phyloP scores from a whole-genome alignment of 2,329 filamentous ascomycete genomes.

The Rugonectria rugulosa region DNA sequence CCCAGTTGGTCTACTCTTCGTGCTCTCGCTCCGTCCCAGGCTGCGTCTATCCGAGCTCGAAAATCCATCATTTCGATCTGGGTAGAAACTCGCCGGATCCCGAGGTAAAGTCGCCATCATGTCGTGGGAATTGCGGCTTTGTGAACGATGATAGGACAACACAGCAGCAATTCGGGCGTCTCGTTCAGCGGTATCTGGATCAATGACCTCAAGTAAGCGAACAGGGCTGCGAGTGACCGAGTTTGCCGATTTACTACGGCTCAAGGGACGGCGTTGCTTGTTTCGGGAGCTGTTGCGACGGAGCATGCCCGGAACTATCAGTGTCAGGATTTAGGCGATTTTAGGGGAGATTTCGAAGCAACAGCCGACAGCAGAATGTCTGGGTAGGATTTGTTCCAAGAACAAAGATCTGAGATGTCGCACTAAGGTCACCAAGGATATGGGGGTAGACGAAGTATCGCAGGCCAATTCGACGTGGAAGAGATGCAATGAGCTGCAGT shows the following conservation, averaged over 20 bases:
- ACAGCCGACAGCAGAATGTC: not conserved
- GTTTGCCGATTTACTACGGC: conserved; percentile 62
- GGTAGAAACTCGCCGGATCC: conserved; percentile 36
- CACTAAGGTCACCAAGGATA: conserved; percentile 7
- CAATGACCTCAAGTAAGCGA: conserved; percentile 55
- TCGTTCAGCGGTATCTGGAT: conserved; percentile 57
- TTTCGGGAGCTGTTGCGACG: conserved; percentile 56
- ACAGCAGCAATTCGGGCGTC: conserved; percentile 70
- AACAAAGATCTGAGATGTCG: not conserved
- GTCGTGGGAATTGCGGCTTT: conserved; percentile 44
- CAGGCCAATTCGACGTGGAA: conserved; percentile 6
- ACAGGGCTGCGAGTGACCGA: conserved; percentile 52
- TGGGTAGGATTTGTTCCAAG: not conserved
- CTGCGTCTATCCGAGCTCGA: conserved; percentile 24
- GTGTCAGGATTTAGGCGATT: not conserved
- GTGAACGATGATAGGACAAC: conserved; percentile 65
- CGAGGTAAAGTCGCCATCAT: conserved; percentile 19
- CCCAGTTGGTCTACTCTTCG: conserved; percentile 29
- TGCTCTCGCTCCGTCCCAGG: conserved; percentile 23
- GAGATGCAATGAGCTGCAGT: conserved; percentile 16
- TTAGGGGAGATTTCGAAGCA: not conserved
- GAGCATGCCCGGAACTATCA: conserved; percentile 50
- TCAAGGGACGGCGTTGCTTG: conserved; percentile 51
- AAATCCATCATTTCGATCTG: conserved; percentile 32
- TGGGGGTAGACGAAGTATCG: not conserved